A percentile compares a stretch with the other conserved stretches of the same genome.
Conservation (phyloP, 495 filamentous ascomycete species). For the Xanthoparmelia taractica region DNA sequence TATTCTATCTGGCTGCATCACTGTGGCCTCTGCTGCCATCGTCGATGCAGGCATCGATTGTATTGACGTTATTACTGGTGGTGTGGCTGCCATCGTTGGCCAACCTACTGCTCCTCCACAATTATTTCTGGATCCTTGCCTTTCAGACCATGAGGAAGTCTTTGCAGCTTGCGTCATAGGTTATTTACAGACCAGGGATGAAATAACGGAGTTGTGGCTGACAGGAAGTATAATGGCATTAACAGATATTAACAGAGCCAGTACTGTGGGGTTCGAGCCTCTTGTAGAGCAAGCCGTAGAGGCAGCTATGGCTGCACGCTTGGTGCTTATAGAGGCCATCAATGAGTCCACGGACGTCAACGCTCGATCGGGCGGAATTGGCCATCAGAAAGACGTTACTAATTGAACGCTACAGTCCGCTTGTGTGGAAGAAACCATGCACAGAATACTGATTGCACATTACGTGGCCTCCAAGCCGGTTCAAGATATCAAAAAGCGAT, state of each 20-base stretch:
- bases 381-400: slow-evolving; percentile 26
- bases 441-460: background rate
- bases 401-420: background rate
- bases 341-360: slow-evolving; percentile 43
- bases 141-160: slow-evolving; percentile 70
- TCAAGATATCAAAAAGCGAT: background rate
- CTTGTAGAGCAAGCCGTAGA: slow-evolving; percentile 57
- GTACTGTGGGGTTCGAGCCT: slow-evolving; percentile 38
- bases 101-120: slow-evolving; percentile 27
- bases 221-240: slow-evolving; percentile 59
- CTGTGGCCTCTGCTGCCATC: slow-evolving; percentile 89
- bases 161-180: slow-evolving; percentile 79
- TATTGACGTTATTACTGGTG: slow-evolving; percentile 81
- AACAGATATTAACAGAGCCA: slow-evolving; percentile 27
- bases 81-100: slow-evolving; percentile 71
- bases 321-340: slow-evolving; percentile 53
- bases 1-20: slow-evolving; percentile 85
- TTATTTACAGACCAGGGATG: slow-evolving; percentile 79
- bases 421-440: background rate
- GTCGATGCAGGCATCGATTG: slow-evolving; percentile 94
- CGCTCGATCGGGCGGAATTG: background rate
- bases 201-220: slow-evolving; percentile 89
- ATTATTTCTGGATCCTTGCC: slow-evolving; percentile 75
- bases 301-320: slow-evolving; percentile 51
- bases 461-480: background rate